Evolutionary conservation across 1,284 basidiomycete genomes (phyloP).

Genomic region (Inonotus hispidus): DNA sequence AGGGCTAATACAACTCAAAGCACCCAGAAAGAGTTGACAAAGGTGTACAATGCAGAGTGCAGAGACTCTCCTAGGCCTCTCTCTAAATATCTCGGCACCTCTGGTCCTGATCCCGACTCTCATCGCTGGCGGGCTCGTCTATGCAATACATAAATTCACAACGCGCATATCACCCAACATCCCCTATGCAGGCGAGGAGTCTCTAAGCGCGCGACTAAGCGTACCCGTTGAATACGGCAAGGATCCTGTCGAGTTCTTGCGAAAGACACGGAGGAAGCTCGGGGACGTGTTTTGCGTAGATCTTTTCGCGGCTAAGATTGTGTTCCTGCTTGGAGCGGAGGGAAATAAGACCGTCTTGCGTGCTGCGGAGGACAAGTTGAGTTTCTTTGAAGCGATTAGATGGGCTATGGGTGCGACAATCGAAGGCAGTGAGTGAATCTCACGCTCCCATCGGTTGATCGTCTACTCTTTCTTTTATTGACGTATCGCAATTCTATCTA

Average conservation of each 20-base stretch:
- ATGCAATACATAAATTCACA: conserved; percentile 9
- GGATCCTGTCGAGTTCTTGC: conserved; percentile 12
- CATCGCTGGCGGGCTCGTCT: background rate
- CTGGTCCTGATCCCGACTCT: conserved; percentile 6
- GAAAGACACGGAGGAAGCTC: conserved; percentile 12
- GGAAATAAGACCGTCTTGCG: conserved; percentile 12
- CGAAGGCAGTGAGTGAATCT: background rate
- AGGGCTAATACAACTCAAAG: too few species aligned
- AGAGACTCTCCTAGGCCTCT: background rate
- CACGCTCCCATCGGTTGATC: too few species aligned
- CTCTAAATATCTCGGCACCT: background rate
- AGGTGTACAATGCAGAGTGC: too few species aligned
- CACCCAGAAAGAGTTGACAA: too few species aligned
- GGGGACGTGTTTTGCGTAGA: conserved; percentile 18
- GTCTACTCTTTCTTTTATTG: background rate
- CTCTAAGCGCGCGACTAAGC: conserved; percentile 4
- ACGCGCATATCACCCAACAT: conserved; percentile 11
- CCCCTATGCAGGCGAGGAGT: conserved; percentile 11
- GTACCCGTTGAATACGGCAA: conserved; percentile 16
- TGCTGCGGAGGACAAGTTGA: conserved; percentile 12
- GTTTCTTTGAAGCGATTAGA: conserved; percentile 11
- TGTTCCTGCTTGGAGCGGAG: conserved; percentile 11
- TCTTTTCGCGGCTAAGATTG: conserved; percentile 14
- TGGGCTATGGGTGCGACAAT: conserved; percentile 15
- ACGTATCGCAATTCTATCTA: background rate